Evolutionary conservation across 371 early-diverging fungal species (phyloP).

Genomic region (Mortierella sp.): DNA sequence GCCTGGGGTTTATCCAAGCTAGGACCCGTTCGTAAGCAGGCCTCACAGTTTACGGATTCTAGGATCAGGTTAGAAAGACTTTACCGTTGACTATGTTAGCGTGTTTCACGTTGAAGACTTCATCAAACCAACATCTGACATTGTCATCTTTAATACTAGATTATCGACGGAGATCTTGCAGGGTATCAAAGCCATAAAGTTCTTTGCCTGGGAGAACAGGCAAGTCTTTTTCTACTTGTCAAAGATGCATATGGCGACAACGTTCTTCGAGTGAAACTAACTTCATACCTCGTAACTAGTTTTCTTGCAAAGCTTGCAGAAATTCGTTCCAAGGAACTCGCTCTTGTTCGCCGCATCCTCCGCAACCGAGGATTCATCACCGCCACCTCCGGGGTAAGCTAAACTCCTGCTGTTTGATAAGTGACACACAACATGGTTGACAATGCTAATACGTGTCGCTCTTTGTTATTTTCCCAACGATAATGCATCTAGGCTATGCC

Average conservation of each 20-base stretch:
- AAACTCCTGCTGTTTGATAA: too few relatives aligned
- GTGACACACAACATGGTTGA: too few relatives aligned
- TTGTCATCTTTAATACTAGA: not conserved
- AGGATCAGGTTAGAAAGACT: slow-evolving; percentile 53
- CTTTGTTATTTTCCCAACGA: too few relatives aligned
- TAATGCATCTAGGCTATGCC: slow-evolving; percentile 61
- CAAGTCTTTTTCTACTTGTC: slow-evolving; percentile 2
- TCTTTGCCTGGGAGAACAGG: slow-evolving; percentile 68
- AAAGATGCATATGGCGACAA: not conserved
- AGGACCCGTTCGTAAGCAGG: slow-evolving; percentile 55
- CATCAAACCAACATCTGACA: not conserved
- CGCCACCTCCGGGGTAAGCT: slow-evolving; percentile 44
- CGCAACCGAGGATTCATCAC: slow-evolving; percentile 44
- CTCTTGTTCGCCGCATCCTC: slow-evolving; percentile 25
- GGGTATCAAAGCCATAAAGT: slow-evolving; percentile 63
- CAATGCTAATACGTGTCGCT: too few relatives aligned
- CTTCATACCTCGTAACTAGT: not conserved
- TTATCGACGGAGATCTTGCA: slow-evolving; percentile 55
- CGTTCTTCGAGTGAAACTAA: not conserved
- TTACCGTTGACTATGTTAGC: not conserved
- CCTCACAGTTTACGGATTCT: slow-evolving; percentile 52
- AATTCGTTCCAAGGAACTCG: slow-evolving; percentile 26
- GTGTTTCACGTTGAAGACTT: too few relatives aligned
- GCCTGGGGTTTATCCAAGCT: slow-evolving; percentile 46
- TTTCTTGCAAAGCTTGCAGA: slow-evolving; percentile 38